Conservation (phyloP, 1,284 basidiomycete species). For the Tilletia caries region DNA sequence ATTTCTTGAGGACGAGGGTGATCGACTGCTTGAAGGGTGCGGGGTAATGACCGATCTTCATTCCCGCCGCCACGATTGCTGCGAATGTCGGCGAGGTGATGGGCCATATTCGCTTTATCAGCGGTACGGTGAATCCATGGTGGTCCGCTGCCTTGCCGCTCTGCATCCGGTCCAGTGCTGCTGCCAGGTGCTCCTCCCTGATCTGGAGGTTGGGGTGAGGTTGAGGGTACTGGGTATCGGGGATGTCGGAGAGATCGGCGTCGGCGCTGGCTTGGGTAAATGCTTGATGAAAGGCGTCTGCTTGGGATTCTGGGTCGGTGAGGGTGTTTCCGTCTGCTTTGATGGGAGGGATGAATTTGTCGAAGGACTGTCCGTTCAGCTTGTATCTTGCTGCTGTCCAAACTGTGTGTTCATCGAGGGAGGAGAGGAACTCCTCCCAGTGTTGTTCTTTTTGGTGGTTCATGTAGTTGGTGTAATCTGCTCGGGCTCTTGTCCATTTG, state of each 20-base stretch:
- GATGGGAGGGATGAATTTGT: not conserved
- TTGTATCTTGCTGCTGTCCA: not conserved
- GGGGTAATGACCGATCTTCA: not conserved
- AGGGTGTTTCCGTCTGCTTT: not conserved
- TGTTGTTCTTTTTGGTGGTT: not conserved
- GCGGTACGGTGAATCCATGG: not conserved
- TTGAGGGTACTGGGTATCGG: not conserved
- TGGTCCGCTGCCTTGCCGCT: not conserved
- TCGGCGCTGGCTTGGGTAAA: not conserved
- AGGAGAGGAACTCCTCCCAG: constrained; percentile 1
- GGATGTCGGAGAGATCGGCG: not conserved
- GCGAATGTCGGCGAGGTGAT: not conserved
- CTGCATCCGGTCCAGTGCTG: not conserved
- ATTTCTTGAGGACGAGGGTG: not conserved
- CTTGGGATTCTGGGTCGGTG: not conserved
- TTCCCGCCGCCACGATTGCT: not conserved
- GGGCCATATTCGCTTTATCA: not conserved
- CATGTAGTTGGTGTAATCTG: not conserved
- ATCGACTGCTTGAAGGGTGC: not conserved
- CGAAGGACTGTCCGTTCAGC: not conserved
- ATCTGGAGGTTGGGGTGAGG: not conserved
- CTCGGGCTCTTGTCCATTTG: not conserved
- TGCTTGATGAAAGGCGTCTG: not conserved
- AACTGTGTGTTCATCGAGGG: not conserved
- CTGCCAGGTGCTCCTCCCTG: not conserved